Evolutionary conservation across 2,329 filamentous ascomycete genomes (phyloP).

Genomic region (Aspergillus chevalieri): DNA sequence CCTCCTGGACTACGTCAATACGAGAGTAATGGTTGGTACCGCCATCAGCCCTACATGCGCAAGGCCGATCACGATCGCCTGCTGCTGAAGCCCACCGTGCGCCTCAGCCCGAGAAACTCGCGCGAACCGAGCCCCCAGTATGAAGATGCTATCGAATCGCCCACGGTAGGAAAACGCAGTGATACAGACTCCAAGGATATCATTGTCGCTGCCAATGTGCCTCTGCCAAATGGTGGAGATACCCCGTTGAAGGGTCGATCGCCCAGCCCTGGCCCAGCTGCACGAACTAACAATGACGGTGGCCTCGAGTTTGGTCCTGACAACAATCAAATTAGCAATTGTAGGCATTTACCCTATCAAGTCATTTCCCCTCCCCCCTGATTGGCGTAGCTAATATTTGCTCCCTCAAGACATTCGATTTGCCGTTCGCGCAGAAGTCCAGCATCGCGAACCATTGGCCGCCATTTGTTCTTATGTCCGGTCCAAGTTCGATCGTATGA

Average conservation of each 20-base stretch:
- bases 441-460: conserved; percentile 81
- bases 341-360: conserved; percentile 36
- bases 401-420: conserved; percentile 69
- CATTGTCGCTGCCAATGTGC: conserved; percentile 44
- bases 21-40: conserved; percentile 52
- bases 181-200: conserved; percentile 20
- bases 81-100: conserved; percentile 36
- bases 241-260: conserved; percentile 54
- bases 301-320: conserved; percentile 30
- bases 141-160: conserved; percentile 49
- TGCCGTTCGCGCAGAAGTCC: conserved; percentile 77
- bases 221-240: conserved; percentile 48
- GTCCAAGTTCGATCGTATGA: conserved; percentile 54
- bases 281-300: conserved; percentile 24
- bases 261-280: conserved; percentile 44
- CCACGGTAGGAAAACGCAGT: conserved; percentile 22
- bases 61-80: conserved; percentile 29
- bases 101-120: conserved; percentile 46
- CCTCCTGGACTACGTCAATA: conserved; percentile 56
- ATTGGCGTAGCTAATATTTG: conserved; percentile 25
- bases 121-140: conserved; percentile 56
- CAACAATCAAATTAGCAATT: conserved; percentile 42
- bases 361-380: conserved; percentile 10
- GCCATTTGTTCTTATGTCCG: conserved; percentile 60
- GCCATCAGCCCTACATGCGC: conserved; percentile 45